Base-by-base conservation (phyloP, 2,329 filamentous ascomycete species). In the Phyllosticta citribraziliensis region DNA sequence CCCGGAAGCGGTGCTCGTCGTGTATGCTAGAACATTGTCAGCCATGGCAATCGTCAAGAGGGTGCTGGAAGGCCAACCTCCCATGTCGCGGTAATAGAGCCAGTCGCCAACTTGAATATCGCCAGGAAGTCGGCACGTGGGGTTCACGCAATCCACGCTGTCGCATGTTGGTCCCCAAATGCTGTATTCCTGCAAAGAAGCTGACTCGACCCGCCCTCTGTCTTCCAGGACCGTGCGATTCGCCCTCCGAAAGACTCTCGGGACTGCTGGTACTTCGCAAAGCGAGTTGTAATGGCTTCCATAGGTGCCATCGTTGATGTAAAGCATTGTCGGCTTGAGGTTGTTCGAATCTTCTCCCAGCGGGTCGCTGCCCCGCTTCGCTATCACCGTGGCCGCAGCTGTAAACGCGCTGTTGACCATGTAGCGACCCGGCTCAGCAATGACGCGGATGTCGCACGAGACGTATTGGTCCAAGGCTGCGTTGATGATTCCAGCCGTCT, bases 281-380 rank as follows among this genome's bases (percentile, higher is more conserved):
- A 96, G 95, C 80, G 96, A 96, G 82, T 89, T 93, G 68, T 89
- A 93, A 72, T 96, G 96, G 78, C 96, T 96, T 69, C 92, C 92
- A 70, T 97, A 96, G 60, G 96, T 85, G 30, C 92, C 92, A 68
- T 97, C 92, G 72, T 97, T 96, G 74, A 96, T 80, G 73, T 97
- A 96, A 52, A 95, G 78, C 92, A 96, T 96, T 80, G 93, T 95
- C 67, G 85, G 87, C 66, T 84, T 84, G 25, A 60, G 24, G 65
- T 81, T 78, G 55, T 79, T 78, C 19, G 79, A 78, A 51, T 76
- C 76, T 1, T 87, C 82, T 68, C n/a, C 12, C 4, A 24, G 11
- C 90, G 90, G 84, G 65, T 87, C 82, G 60, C 96, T 85, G 27
- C 89, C 89, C 68, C 92, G 91, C 62, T 91, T 89, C 20, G 92